A percentile compares a stretch with the other conserved stretches of the same genome.
Conservation (phyloP, 139 green algal genomes). For the Chlorella sp. region DNA sequence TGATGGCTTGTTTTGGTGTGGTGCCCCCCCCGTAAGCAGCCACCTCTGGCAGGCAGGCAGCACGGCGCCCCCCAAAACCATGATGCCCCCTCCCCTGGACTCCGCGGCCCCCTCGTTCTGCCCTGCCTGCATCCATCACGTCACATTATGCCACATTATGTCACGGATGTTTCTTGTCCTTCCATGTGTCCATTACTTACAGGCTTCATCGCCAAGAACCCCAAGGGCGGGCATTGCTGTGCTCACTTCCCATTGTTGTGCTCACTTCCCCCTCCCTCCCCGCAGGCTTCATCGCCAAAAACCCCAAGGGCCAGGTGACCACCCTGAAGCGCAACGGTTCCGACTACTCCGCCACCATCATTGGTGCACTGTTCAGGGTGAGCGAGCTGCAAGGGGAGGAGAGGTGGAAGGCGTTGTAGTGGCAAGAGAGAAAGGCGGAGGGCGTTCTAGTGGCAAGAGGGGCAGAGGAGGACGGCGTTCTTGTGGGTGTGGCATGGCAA, state of each 20-base stretch:
- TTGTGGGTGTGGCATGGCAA: not conserved
- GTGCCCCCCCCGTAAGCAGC: not conserved
- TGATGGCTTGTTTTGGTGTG: not conserved
- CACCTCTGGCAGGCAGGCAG: no score
- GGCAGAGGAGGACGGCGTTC: not conserved
- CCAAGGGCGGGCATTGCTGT: conserved; percentile 44
- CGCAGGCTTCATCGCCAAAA: conserved; percentile 93
- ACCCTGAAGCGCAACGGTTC: conserved; percentile 91
- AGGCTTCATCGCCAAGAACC: conserved; percentile 94
- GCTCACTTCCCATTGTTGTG: not conserved
- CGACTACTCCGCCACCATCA: conserved; percentile 96
- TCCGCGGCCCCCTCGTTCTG: not conserved
- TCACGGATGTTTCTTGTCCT: no score
- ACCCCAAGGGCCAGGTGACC: conserved; percentile 66
- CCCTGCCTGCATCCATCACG: not conserved
- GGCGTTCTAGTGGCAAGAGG: not conserved
- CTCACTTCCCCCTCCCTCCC: not conserved
- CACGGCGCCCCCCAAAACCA: no score
- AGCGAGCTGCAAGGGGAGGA: not conserved
- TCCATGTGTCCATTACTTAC: no score
- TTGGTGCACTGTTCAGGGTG: conserved; percentile 85
- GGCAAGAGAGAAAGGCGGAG: no score
- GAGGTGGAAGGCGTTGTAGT: not conserved
- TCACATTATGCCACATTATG: no score
- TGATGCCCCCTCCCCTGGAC: not conserved